Conservation (phyloP, 164 flowering plant genomes). For the Hamamelis virginiana region DNA sequence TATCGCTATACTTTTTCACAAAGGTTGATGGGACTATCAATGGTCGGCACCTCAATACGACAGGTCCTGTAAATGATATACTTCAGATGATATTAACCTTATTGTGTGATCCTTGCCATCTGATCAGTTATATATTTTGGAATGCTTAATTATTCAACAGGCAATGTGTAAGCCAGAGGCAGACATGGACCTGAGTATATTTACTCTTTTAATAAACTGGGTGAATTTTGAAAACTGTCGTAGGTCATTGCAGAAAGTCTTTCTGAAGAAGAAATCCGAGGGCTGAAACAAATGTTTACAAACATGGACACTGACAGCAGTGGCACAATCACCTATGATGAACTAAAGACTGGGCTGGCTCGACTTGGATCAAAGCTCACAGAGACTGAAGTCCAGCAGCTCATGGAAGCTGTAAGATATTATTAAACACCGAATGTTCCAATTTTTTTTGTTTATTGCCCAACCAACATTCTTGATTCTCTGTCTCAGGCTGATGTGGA, state of each 20-base stretch:
- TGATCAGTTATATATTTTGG: no score
- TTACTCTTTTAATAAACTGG: no score
- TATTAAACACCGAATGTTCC: neutral
- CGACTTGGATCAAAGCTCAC: conserved; percentile 87
- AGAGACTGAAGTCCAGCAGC: conserved; percentile 81
- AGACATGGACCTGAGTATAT: neutral
- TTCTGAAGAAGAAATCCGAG: conserved; percentile 86
- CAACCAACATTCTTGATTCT: neutral
- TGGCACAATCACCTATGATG: conserved; percentile 89
- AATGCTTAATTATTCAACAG: no score
- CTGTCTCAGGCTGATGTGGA: conserved; percentile 85
- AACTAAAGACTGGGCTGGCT: conserved; percentile 79
- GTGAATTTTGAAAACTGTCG: neutral
- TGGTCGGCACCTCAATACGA: no score
- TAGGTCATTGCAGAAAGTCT: conserved; percentile 93
- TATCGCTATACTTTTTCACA: no score
- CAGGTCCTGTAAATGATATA: no score
- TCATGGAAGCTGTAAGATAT: conserved; percentile 90
- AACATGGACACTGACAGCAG: conserved; percentile 90
- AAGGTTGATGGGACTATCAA: no score
- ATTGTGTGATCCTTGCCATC: no score
- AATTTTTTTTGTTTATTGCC: neutral
- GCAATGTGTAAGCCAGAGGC: neutral
- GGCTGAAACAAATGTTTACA: conserved; percentile 79
- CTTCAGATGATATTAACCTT: no score